Evolutionary conservation across 2,329 filamentous ascomycete genomes (phyloP), one percentile per base, ranked within the genome.

Genomic region (Chrysoporthe austroafricana): DNA sequence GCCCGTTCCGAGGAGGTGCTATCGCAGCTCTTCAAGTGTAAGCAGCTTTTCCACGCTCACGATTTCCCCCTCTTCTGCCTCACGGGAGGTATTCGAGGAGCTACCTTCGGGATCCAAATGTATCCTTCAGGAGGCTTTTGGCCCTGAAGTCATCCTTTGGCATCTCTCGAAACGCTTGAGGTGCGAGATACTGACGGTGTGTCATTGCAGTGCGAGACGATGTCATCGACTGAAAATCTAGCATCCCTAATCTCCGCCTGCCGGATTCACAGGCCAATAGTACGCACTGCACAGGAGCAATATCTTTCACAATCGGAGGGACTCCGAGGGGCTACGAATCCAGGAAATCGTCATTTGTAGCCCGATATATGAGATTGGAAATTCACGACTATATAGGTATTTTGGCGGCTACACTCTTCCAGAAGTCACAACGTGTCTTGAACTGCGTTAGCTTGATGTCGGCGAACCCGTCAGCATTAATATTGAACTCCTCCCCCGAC

Each of bases 1-100:
- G 84, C 85, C 63, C 91, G 88, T 78, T 83, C 90, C 4, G 91
- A 93, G 39, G 92, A 96, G 72, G 87, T 97, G 21, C 81, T 97
- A 73, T 87, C 86, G 73, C 86, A 91, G 73, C 81, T 97, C 3
- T 96, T 96, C 76, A 87, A 84, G 63, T 36, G 59, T 61, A 18
- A 48, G 59, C 43, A 32, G 42, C 14, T 18, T 14, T 60, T 44
- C 4, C 14, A 8, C 8, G 16, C 43, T 21, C 6, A 26, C 1
- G 7, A 13, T 2, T 2, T 13, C 44, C 14, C 44, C 9, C 9
- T 39, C 9, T 39, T 39, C 36, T 39, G 9, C 36, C 36, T 39
- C 36, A 39, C 9, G 26, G 1, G 36, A 39, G 36, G 36, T 39
- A 39, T 39, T 39, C 5, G 9, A 39, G 36, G 6, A 3, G 2